Evolutionary conservation across 345 rosid genomes (phyloP), one percentile per base, ranked within the genome.

Genomic region (Citrus australasica): DNA sequence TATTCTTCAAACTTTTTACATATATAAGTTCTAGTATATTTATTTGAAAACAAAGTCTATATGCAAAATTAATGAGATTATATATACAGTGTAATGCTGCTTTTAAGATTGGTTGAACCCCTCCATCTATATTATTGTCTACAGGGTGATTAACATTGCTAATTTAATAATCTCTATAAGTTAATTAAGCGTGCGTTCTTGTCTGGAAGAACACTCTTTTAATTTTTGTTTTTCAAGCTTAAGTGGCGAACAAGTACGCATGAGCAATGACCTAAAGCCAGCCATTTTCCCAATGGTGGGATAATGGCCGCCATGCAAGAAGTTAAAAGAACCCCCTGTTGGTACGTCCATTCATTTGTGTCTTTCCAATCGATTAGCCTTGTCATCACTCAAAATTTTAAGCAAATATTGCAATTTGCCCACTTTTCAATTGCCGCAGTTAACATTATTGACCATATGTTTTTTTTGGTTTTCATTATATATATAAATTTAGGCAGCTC

Each of bases 231-330:
- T 74, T 80, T 58, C 82, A 78, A 59, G 80, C 72, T 81, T 22
- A 77, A 88, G 90, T 90, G 91, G 93, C 93, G 70, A 90, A 90
- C 91, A 88, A 77, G 84, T 81, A 84, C 86, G 85, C 84, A 80
- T 79, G 82, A 84, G 61, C 60, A 84, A 79, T 77, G 82, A 83
- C 68, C 68, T 28, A 82, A 79, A 66, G 69, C 68, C 58, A 9
- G 17, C 13, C 76, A 72, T 51, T 78, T 76, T 46, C 73, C 76
- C 22, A 5, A 68, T 69, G 81, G 85, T 86, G 85, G 84, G 83
- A 81, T 72, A 75, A 75, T 87, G 84, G 77, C 80, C 79, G 75
- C 86, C 83, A 84, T 85, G 85, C 87, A 71, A 71, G 61, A 21
- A 71, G 21, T 33, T 65, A 7, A 33, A 83, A 74, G 65, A 67